phyloP scores from a whole-genome alignment of 768 basidiomycete species.

The Lentinula detonsa region DNA sequence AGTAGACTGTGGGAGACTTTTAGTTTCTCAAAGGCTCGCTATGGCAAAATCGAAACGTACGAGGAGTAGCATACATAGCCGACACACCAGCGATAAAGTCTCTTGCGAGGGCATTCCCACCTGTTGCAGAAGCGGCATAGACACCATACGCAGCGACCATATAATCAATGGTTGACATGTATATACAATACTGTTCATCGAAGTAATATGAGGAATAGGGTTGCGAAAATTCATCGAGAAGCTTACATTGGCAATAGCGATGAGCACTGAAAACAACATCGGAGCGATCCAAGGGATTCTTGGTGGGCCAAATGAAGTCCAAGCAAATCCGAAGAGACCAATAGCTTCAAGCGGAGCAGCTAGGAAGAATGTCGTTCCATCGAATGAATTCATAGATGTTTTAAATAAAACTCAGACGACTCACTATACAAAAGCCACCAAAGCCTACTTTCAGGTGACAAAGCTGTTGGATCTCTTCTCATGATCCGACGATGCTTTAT shows the following conservation, averaged over 20 bases:
- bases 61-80: conserved; percentile 8
- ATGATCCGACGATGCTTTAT: conserved; percentile 4
- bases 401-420: background rate
- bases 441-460: background rate
- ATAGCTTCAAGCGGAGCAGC: conserved; percentile 31
- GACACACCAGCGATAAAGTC: conserved; percentile 8
- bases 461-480: background rate
- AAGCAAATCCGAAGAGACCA: conserved; percentile 48
- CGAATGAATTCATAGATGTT: background rate
- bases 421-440: conserved; percentile 5
- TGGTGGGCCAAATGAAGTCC: conserved; percentile 33
- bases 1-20: background rate
- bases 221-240: background rate
- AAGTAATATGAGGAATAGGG: background rate
- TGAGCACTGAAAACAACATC: conserved; percentile 18
- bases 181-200: conserved; percentile 5
- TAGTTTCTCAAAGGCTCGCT: too few relatives aligned
- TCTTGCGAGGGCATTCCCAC: conserved; percentile 9
- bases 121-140: conserved; percentile 9
- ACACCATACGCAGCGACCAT: conserved; percentile 9
- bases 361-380: background rate
- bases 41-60: background rate
- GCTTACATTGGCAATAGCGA: conserved; percentile 9
- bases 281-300: conserved; percentile 42
- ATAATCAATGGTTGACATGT: conserved; percentile 10